Base-by-base conservation (phyloP, 768 basidiomycete genomes). In the Boletus patriciae region DNA sequence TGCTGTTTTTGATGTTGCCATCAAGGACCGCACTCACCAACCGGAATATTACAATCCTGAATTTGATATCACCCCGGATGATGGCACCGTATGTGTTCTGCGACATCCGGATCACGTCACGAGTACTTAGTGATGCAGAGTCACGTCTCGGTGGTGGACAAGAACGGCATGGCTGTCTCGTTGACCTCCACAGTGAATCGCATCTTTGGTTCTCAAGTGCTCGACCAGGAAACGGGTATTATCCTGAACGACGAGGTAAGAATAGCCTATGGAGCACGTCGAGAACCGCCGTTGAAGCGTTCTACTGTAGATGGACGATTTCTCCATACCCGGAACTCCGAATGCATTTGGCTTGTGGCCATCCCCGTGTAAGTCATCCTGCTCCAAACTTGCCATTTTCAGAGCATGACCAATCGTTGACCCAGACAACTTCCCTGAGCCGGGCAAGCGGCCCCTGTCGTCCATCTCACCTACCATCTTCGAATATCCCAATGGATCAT, bases 161-260 rank as follows among this genome's bases (percentile, higher is more conserved):
- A 80, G 63, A 77, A 87, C 65, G 93, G 93, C 19, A 93, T 95
- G 82, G 94, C 88, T 0, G 92, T 94, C 6, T 72, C 89, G 16
- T 66, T 98, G 34, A 97, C 95, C 2, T 87, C 90, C 4, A 95
- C 95, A 0, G 87, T 98, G 45, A 98, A 98, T 70, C 73, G 88
- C 0, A 76, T 95, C 18, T 98, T 96, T 71, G 96, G 95, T 16
- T 94, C 92, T 3, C 82, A 80, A 54, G 90, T 98, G 1, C 77
- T 96, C 61, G 94, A 96, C 71, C 82, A 89, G 0, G 80, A 85
- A 50, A 97, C 94, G 0, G 95, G 96, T 0, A 80, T 98, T 29
- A 81, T 98, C 49, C 73, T 98, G 41, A 98, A 98, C 65, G 85
- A 98, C 65, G 92, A 96, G 78, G 85, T 81, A 63, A 62, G 23